Conservation (phyloP, 176 grass and related monocot species). For the Poa annua region DNA sequence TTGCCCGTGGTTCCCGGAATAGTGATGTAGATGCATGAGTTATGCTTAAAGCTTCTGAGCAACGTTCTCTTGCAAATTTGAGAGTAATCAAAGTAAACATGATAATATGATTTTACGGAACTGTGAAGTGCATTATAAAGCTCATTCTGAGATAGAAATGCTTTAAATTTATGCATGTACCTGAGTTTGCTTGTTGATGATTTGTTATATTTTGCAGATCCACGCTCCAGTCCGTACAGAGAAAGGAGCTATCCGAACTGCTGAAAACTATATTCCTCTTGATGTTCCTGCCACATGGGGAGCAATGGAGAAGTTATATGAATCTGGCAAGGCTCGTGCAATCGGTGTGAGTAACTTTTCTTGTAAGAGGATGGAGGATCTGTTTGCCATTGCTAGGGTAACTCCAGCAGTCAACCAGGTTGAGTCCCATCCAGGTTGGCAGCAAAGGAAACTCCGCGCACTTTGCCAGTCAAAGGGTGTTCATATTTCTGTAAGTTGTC, state of each 20-base stretch:
- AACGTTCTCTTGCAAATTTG: neutral
- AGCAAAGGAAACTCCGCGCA: constrained; percentile 60
- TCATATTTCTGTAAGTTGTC: constrained; percentile 69
- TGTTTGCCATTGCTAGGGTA: constrained; percentile 59
- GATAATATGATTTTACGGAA: neutral
- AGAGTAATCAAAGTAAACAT: neutral
- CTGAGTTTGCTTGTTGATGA: constrained; percentile 28
- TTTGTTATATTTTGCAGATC: constrained; percentile 50
- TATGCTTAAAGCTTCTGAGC: neutral
- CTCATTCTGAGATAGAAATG: neutral
- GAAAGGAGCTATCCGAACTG: constrained; percentile 46
- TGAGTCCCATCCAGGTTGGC: constrained; percentile 78
- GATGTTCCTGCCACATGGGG: constrained; percentile 68
- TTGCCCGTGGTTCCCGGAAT: neutral
- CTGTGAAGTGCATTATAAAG: neutral
- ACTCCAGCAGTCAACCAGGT: constrained; percentile 76
- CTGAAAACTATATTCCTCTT: constrained; percentile 61
- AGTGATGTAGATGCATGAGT: neutral
- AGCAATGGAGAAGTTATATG: constrained; percentile 74
- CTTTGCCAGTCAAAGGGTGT: constrained; percentile 44
- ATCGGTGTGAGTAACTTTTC: constrained; percentile 87
- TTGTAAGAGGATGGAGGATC: constrained; percentile 67
- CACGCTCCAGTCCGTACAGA: constrained; percentile 73
- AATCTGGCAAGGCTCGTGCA: constrained; percentile 68
- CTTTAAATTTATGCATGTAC: neutral